These are phyloP conservation scores for Tolypocladium paradoxum DNA, from an alignment of 2,329 filamentous ascomycete species.

Conservation along the genomic window DNA sequence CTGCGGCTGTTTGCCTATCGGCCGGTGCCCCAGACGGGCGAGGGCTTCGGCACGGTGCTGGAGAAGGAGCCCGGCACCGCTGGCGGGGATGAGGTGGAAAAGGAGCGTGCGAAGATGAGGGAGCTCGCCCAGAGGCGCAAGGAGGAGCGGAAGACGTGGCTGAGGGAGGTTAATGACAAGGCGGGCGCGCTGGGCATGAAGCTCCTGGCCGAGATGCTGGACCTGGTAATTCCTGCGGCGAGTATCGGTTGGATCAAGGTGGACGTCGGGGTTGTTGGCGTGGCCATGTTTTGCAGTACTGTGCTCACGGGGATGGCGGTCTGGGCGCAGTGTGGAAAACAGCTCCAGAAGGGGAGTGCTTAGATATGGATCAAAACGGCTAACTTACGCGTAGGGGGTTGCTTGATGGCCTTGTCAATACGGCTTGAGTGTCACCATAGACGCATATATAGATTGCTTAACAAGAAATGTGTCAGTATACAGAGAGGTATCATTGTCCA, in stretches of 20 bases:
- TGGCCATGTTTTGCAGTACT: conserved; percentile 51
- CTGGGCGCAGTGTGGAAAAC: conserved; percentile 40
- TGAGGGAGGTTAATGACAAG: conserved; percentile 17
- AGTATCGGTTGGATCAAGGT: conserved; percentile 50
- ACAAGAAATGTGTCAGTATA: no score
- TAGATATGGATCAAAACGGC: background rate
- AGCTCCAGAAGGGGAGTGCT: conserved; percentile 9
- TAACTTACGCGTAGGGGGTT: background rate
- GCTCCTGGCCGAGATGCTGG: conserved; percentile 46
- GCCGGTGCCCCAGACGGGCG: conserved; percentile 21
- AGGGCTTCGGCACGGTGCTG: conserved; percentile 13
- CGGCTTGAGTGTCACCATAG: background rate
- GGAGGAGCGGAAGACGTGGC: conserved; percentile 19
- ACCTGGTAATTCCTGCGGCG: conserved; percentile 50
- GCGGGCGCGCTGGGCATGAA: conserved; percentile 30
- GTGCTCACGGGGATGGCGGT: conserved; percentile 48
- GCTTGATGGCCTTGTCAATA: background rate
- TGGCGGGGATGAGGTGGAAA: conserved; percentile 3
- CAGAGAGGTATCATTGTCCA: background rate
- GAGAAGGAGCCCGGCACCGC: conserved; percentile 1
- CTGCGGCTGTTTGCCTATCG: conserved; percentile 23
- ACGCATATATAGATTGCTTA: background rate
- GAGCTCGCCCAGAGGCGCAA: conserved; percentile 20
- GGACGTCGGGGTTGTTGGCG: conserved; percentile 39
- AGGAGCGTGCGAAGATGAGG: conserved; percentile 16